Conservation (phyloP, 495 filamentous ascomycete genomes). For the Neurospora tetrasperma region DNA sequence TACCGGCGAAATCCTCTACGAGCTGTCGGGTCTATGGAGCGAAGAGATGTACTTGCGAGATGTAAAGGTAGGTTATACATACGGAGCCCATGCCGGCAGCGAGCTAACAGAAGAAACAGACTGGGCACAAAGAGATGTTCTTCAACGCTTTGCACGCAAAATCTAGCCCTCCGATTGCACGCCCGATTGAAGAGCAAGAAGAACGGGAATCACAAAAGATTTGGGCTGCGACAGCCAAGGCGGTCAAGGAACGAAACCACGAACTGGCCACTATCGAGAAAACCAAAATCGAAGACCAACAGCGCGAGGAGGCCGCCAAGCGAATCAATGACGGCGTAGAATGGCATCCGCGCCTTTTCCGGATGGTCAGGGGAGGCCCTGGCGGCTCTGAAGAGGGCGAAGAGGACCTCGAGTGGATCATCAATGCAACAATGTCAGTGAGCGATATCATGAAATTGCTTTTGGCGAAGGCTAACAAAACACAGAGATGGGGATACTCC, state of each 20-base stretch:
- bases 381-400: slow-evolving; percentile 73
- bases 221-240: slow-evolving; percentile 71
- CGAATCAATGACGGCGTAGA: slow-evolving; percentile 72
- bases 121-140: slow-evolving; percentile 73
- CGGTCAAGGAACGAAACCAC: slow-evolving; percentile 76
- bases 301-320: slow-evolving; percentile 79
- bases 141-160: slow-evolving; percentile 76
- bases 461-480: slow-evolving; percentile 17
- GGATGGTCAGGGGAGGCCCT: slow-evolving; percentile 59
- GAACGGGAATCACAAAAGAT: slow-evolving; percentile 83
- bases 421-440: slow-evolving; percentile 76
- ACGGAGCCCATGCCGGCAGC: slow-evolving; percentile 2
- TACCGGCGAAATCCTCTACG: slow-evolving; percentile 76
- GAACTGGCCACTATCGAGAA: slow-evolving; percentile 90
- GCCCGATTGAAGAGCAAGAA: slow-evolving; percentile 77
- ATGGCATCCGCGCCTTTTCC: slow-evolving; percentile 84
- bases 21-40: slow-evolving; percentile 88
- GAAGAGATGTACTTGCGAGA: slow-evolving; percentile 88
- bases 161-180: slow-evolving; percentile 60
- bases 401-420: slow-evolving; percentile 84
- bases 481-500: slow-evolving; percentile 53
- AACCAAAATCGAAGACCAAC: slow-evolving; percentile 82
- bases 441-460: neutral
- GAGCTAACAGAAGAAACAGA: slow-evolving; percentile 40
- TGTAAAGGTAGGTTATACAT: slow-evolving; percentile 48